phyloP scores from a whole-genome alignment of 2,329 filamentous ascomycete genomes.

The Colletotrichum graminicola region DNA sequence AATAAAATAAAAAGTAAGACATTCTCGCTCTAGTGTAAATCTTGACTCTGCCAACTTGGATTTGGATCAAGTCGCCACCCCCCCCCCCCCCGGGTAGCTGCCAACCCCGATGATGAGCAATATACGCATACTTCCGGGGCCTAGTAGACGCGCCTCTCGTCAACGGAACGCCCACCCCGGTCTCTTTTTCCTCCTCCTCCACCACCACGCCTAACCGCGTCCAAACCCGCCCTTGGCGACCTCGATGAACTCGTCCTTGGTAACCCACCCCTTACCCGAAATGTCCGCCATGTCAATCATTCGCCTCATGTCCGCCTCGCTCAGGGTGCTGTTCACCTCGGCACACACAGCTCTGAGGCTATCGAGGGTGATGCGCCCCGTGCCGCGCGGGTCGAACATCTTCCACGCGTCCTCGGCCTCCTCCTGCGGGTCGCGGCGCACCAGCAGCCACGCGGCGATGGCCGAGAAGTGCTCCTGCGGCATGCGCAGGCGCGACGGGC shows the following conservation, averaged over 20 bases:
- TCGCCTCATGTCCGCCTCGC: slow-evolving; percentile 90
- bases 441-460: slow-evolving; percentile 83
- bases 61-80: not conserved
- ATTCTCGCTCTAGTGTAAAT: not conserved
- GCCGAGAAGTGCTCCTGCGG: slow-evolving; percentile 79
- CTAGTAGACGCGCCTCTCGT: no score
- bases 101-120: no score
- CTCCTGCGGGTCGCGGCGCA: slow-evolving; percentile 86
- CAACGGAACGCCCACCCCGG: no score
- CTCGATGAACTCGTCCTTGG: slow-evolving; percentile 76
- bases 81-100: no score
- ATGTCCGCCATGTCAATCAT: slow-evolving; percentile 99
- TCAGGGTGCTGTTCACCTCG: slow-evolving; percentile 85
- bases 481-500: slow-evolving; percentile 77
- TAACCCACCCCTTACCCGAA: slow-evolving; percentile 86
- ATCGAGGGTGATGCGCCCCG: slow-evolving; percentile 89
- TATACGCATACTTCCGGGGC: no score
- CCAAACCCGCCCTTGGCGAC: slow-evolving; percentile 53
- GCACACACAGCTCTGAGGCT: slow-evolving; percentile 89
- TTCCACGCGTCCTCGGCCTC: slow-evolving; percentile 93
- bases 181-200: not conserved
- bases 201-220: slow-evolving; percentile 4
- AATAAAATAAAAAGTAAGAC: not conserved
- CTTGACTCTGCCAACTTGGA: not conserved
- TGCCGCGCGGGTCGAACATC: slow-evolving; percentile 92